phyloP scores from a whole-genome alignment of 2,329 filamentous ascomycete species.

The Ophiocordyceps australis region DNA sequence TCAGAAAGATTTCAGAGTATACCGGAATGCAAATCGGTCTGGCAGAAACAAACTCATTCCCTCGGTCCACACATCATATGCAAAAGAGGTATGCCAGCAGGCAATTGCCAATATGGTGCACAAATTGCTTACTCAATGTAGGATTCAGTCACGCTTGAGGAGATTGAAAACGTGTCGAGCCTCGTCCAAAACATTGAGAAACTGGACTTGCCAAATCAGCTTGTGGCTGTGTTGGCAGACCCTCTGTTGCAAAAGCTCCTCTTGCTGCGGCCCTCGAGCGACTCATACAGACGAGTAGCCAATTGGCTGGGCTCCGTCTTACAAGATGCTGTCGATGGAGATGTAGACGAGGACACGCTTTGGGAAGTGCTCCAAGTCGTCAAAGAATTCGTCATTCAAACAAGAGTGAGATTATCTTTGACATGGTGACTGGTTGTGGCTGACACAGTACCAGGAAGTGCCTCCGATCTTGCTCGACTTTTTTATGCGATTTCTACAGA shows the following conservation, averaged over 20 bases:
- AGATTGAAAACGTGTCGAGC: conserved; percentile 51
- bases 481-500: conserved; percentile 30
- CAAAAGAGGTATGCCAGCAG: conserved; percentile 35
- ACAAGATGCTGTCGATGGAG: conserved; percentile 33
- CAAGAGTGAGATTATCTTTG: conserved; percentile 26
- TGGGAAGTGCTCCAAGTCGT: conserved; percentile 36
- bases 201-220: conserved; percentile 66
- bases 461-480: conserved; percentile 29
- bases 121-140: no score
- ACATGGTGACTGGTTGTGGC: background rate
- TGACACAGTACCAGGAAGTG: conserved; percentile 16
- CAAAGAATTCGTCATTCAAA: conserved; percentile 33
- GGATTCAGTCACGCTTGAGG: conserved; percentile 52
- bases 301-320: conserved; percentile 41
- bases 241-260: conserved; percentile 64
- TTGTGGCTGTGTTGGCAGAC: conserved; percentile 60
- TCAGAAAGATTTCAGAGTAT: conserved; percentile 42
- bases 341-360: conserved; percentile 26
- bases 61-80: conserved; percentile 54
- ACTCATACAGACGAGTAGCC: conserved; percentile 30
- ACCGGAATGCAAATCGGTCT: conserved; percentile 20
- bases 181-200: conserved; percentile 60
- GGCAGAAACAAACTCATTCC: conserved; percentile 32
- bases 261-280: conserved; percentile 38
- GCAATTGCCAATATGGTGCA: no score